Conservation (phyloP, 2,329 filamentous ascomycete species). For the Leptographium galeiforme region DNA sequence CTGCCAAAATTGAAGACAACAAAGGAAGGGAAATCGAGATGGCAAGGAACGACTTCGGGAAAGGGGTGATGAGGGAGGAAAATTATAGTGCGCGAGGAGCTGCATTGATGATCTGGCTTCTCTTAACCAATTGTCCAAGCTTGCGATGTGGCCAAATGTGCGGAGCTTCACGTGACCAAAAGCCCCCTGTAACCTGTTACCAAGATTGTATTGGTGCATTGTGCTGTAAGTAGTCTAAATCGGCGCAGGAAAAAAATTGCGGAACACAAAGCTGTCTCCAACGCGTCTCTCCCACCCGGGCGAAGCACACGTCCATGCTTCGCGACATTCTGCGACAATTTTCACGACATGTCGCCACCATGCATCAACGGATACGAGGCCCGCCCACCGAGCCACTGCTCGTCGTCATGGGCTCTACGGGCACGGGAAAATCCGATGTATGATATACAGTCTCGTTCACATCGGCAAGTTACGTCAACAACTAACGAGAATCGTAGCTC, state of each 20-base stretch:
- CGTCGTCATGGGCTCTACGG: constrained; percentile 76
- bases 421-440: constrained; percentile 88
- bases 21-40: not conserved
- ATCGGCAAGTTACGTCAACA: not conserved
- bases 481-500: constrained; percentile 40
- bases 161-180: constrained; percentile 9
- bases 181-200: not conserved
- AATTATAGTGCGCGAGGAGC: constrained; percentile 2
- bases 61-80: constrained; percentile 2
- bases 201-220: not conserved
- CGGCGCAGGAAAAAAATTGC: not conserved
- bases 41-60: constrained; percentile 2
- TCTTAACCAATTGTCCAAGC: constrained; percentile 12
- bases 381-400: constrained; percentile 50
- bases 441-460: constrained; percentile 9
- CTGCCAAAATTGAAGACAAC: not conserved
- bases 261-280: no score
- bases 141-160: constrained; percentile 15
- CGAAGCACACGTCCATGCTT: not conserved
- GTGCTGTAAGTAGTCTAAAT: not conserved
- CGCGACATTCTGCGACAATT: not conserved
- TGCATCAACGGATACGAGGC: constrained; percentile 20
- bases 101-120: constrained; percentile 18
- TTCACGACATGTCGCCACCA: constrained; percentile 15
- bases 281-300: not conserved